A percentile compares a stretch with the other conserved stretches of the same genome.
phyloP scores from a whole-genome alignment of 495 filamentous ascomycete genomes.

The Endocarpon pusillum region DNA sequence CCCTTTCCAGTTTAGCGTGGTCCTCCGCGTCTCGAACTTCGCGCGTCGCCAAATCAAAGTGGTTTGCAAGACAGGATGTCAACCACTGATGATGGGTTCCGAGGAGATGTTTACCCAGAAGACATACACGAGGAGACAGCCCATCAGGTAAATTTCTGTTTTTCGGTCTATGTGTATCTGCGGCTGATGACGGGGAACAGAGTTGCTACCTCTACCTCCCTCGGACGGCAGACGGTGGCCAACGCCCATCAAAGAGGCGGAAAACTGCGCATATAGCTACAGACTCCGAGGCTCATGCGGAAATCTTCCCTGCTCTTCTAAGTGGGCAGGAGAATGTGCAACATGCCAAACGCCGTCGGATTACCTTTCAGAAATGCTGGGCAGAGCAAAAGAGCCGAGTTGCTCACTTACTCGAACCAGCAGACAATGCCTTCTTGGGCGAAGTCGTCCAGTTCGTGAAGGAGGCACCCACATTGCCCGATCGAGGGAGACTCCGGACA shows the following conservation, averaged over 20 bases:
- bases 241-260: constrained; percentile 47
- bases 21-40: no score
- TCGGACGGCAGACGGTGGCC: no score
- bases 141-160: no score
- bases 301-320: constrained; percentile 41
- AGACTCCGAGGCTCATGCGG: constrained; percentile 9
- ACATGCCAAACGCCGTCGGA: constrained; percentile 34
- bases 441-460: constrained; percentile 14
- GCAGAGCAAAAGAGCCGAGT: constrained; percentile 53
- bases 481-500: not conserved
- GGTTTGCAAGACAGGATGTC: no score
- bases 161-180: no score
- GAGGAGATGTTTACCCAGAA: no score
- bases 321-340: constrained; percentile 40
- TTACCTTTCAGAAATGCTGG: constrained; percentile 53
- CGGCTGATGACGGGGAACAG: no score
- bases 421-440: constrained; percentile 13
- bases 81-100: no score
- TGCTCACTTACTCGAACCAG: constrained; percentile 11
- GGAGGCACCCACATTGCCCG: not conserved
- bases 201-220: no score
- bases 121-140: no score
- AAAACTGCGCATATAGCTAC: constrained; percentile 26
- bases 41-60: no score
- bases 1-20: no score